Evolutionary conservation across 2,329 filamentous ascomycete species (phyloP).

Genomic region (Aphanoascus verrucosus): DNA sequence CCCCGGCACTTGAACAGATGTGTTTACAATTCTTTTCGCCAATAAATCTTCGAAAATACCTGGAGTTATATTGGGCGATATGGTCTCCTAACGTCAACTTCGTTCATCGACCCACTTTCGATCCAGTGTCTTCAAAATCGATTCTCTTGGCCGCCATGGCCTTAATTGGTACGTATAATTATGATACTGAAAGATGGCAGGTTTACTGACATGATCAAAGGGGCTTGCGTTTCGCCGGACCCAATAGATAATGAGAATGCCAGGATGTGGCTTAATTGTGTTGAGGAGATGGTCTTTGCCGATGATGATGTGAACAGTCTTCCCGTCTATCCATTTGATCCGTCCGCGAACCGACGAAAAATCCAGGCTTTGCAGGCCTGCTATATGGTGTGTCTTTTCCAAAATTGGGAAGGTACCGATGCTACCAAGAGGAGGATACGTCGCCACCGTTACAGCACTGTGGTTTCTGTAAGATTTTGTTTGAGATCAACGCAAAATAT

Average conservation of each 20-base stretch:
- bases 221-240: not conserved
- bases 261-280: constrained; percentile 1
- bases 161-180: not conserved
- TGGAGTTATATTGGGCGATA: constrained; percentile 5
- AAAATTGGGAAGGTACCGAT: constrained; percentile 5
- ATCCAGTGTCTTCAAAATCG: not conserved
- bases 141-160: constrained; percentile 1
- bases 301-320: constrained; percentile 1
- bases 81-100: constrained; percentile 4
- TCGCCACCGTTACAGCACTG: not conserved
- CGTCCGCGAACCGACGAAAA: constrained; percentile 1
- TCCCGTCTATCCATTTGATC: constrained; percentile 2
- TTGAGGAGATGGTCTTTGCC: constrained; percentile 5
- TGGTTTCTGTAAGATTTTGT: not conserved
- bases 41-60: constrained; percentile 1
- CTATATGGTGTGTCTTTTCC: constrained; percentile 4
- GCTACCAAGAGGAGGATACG: not conserved
- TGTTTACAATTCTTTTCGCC: not conserved
- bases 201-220: not conserved
- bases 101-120: constrained; percentile 1
- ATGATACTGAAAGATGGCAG: not conserved
- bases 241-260: constrained; percentile 1
- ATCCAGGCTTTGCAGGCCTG: constrained; percentile 1
- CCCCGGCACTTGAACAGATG: constrained; percentile 21
- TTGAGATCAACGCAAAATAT: not conserved